These are phyloP conservation scores for Pterulicium gracile DNA, from an alignment of 1,284 basidiomycete species.

Conservation along the genomic window DNA sequence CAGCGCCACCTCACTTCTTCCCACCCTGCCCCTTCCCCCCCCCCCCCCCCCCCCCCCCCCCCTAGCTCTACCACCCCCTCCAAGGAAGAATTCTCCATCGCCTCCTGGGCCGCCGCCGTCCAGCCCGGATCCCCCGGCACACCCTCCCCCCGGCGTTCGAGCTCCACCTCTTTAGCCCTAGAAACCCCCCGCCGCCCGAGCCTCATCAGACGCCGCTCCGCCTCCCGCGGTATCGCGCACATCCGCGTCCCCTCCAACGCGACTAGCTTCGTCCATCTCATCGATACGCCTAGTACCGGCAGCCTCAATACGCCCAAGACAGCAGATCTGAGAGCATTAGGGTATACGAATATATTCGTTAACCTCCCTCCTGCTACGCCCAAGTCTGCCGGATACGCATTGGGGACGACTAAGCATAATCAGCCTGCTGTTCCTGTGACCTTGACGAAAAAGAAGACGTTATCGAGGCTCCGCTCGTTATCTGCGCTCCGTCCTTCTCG, in stretches of 20 bases:
- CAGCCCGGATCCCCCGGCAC: slow-evolving; percentile 59
- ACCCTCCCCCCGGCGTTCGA: slow-evolving; percentile 28
- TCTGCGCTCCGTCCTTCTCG: background rate
- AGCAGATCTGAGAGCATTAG: background rate
- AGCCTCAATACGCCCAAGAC: background rate
- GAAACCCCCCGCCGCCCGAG: slow-evolving; percentile 16
- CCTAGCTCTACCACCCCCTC: slow-evolving; percentile 24
- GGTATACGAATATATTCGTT: background rate
- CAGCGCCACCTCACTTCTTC: background rate
- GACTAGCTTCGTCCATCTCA: slow-evolving; percentile 27
- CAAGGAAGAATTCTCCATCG: slow-evolving; percentile 22
- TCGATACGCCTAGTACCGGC: background rate
- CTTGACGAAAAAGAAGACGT: too few relatives aligned
- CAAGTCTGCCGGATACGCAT: too few relatives aligned
- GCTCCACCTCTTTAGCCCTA: slow-evolving; percentile 16
- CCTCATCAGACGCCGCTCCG: slow-evolving; percentile 19
- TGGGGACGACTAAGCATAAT: too few relatives aligned
- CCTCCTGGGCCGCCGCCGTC: slow-evolving; percentile 47
- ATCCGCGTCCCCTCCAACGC: slow-evolving; percentile 23
- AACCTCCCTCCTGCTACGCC: background rate
- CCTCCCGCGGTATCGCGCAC: slow-evolving; percentile 21
- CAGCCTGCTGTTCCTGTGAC: too few relatives aligned
- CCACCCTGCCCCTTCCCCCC: slow-evolving; percentile 5
- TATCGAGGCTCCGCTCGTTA: background rate
- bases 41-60: slow-evolving; percentile 9